Base-by-base conservation (phyloP, 192 early-diverging fungal genomes). In the Backusella luteola region DNA sequence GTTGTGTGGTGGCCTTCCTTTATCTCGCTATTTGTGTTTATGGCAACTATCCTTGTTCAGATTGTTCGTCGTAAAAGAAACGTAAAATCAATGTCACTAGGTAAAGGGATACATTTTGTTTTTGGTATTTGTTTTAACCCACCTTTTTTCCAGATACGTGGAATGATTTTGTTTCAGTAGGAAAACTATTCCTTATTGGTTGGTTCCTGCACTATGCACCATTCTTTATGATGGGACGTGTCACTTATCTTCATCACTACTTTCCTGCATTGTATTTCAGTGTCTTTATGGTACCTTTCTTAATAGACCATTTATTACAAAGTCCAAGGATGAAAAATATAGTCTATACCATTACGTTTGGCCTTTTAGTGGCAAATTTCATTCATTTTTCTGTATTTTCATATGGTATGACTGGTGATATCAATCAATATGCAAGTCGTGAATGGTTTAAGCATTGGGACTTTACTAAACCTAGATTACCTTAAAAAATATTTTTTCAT, bases 161-260 rank as follows among this genome's bases (percentile, higher is more conserved):
- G 70, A 34, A 36, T 44, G 77, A 92, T 21, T 96, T 96, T 73
- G 73, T 85, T 15, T 93, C 89, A 74, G 89, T 86, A 23, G 87
- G 85, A 26, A 92, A 95, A 76, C 79, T 94, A 17, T 88, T 95
- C 46, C 84, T 91, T 32, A 79, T 92, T 46, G 97, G 96, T 15
- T 99, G 96, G 97, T 85, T 91, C 44, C 81, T 98, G 69, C 98
- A 99, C 83, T 99, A 97, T 83, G 39, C 92, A 41, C 97, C 97
- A 19, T 98, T 98, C 87, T 97, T 84, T 78, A 89, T 98, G 68
- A 98, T 99, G 95, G 97, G 97, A 34, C 93, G 98, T 44, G 96
- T 98, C 38, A 95, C 93, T 0, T 99, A 98, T 71, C 83, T 98
- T 59, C 98, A 99, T 80, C 98, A 98, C 82, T 98, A 98, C 79